phyloP scores from a whole-genome alignment of 345 rosid species.

The Diplotaxis tenuifolia region DNA sequence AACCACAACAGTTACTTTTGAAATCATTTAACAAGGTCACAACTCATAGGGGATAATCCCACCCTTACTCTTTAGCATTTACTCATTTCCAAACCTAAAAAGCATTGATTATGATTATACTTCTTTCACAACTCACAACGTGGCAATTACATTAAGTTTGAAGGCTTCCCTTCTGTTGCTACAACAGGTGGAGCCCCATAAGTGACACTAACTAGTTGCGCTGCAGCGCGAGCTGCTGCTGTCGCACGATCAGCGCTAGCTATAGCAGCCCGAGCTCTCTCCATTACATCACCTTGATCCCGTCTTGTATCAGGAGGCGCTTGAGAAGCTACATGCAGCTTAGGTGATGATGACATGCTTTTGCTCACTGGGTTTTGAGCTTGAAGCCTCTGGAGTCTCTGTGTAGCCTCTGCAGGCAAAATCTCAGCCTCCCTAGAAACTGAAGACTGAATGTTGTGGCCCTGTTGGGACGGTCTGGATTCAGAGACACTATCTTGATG shows the following conservation, averaged over 20 bases:
- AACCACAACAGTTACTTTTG: not conserved
- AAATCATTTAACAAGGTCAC: not conserved
- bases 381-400: conserved; percentile 40
- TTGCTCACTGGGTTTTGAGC: conserved; percentile 32
- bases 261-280: conserved; percentile 78
- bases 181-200: conserved; percentile 34
- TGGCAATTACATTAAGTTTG: conserved; percentile 18
- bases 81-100: not conserved
- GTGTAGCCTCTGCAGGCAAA: conserved; percentile 29
- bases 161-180: conserved; percentile 43
- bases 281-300: conserved; percentile 53
- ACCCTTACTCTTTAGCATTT: no score
- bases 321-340: conserved; percentile 17
- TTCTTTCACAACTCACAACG: conserved; percentile 4
- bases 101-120: not conserved
- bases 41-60: no score
- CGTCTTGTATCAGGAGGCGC: conserved; percentile 13
- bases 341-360: conserved; percentile 20
- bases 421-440: conserved; percentile 44
- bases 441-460: conserved; percentile 37
- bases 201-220: conserved; percentile 58
- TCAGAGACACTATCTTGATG: conserved; percentile 41
- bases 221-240: conserved; percentile 88
- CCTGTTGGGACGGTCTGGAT: conserved; percentile 38
- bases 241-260: conserved; percentile 81